These are phyloP conservation scores for Xylaria telfairii DNA, from an alignment of 495 filamentous ascomycete genomes.

Conservation along the genomic window DNA sequence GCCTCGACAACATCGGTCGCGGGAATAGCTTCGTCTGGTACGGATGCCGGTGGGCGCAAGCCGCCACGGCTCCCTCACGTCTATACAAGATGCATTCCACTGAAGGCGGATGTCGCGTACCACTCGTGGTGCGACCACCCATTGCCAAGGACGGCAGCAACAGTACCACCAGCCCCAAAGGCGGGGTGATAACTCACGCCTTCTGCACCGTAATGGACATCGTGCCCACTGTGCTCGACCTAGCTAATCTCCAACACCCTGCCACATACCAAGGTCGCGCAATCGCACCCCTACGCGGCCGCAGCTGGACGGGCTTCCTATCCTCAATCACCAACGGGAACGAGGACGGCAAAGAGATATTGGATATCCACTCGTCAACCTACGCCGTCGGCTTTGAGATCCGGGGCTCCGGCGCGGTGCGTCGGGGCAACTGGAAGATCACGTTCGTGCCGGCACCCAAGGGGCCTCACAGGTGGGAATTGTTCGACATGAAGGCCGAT, in stretches of 20 bases:
- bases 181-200: slow-evolving; percentile 54
- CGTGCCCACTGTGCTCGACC: slow-evolving; percentile 61
- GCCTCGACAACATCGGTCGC: slow-evolving; percentile 62
- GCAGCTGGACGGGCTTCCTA: slow-evolving; percentile 29
- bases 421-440: slow-evolving; percentile 43
- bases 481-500: slow-evolving; percentile 42
- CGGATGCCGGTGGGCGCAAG: slow-evolving; percentile 66
- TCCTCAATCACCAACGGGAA: slow-evolving; percentile 43
- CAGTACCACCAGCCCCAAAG: slow-evolving; percentile 13
- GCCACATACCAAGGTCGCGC: slow-evolving; percentile 61
- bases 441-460: slow-evolving; percentile 32
- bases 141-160: slow-evolving; percentile 28
- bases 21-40: slow-evolving; percentile 67
- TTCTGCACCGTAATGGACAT: slow-evolving; percentile 69
- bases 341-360: slow-evolving; percentile 9
- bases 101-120: slow-evolving; percentile 62
- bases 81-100: slow-evolving; percentile 65
- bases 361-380: slow-evolving; percentile 51
- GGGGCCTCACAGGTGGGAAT: slow-evolving; percentile 29
- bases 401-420: slow-evolving; percentile 38
- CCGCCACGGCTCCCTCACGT: slow-evolving; percentile 63
- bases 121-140: slow-evolving; percentile 58
- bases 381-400: slow-evolving; percentile 39
- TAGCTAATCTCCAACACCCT: slow-evolving; percentile 64
- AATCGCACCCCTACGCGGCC: slow-evolving; percentile 63